Percentiles rank a stretch among this genome's conserved stretches.
Conservation (phyloP, 495 filamentous ascomycete species). For the Filosporella fistucella region DNA sequence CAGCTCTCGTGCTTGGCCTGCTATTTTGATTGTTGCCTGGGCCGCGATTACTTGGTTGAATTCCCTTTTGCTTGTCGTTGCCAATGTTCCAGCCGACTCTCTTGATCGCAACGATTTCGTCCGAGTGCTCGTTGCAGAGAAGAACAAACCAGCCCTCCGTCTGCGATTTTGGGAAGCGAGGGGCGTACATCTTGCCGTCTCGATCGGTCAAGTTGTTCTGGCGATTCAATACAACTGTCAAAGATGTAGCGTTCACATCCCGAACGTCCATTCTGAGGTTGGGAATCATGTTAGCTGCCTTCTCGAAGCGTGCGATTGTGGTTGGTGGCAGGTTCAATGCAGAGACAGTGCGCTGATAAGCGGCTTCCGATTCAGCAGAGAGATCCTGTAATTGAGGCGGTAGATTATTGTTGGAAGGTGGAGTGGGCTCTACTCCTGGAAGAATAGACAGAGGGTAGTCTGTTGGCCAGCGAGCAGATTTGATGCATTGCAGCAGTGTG, state of each 20-base stretch:
- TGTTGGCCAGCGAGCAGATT: slow-evolving; percentile 85
- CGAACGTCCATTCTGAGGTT: slow-evolving; percentile 60
- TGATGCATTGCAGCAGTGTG: slow-evolving; percentile 83
- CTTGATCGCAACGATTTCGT: slow-evolving; percentile 83
- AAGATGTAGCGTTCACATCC: slow-evolving; percentile 50
- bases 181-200: slow-evolving; percentile 74
- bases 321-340: slow-evolving; percentile 23
- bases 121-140: slow-evolving; percentile 55
- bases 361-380: slow-evolving; percentile 33
- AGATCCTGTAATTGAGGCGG: slow-evolving; percentile 35
- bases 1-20: slow-evolving; percentile 40
- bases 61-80: slow-evolving; percentile 20
- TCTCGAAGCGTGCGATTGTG: slow-evolving; percentile 43
- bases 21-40: slow-evolving; percentile 25
- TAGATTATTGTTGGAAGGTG: slow-evolving; percentile 28
- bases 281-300: slow-evolving; percentile 59
- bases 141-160: slow-evolving; percentile 91
- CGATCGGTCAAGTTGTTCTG: slow-evolving; percentile 57
- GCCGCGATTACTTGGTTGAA: slow-evolving; percentile 8
- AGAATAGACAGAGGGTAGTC: slow-evolving; percentile 77
- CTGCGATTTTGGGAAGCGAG: slow-evolving; percentile 89
- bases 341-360: slow-evolving; percentile 25
- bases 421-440: slow-evolving; percentile 57
- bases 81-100: slow-evolving; percentile 66
- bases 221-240: slow-evolving; percentile 62